Evolutionary conservation across 805 yeast genomes (phyloP), one percentile per base, ranked within the genome.

Genomic region (Metschnikowia arizonensis): DNA sequence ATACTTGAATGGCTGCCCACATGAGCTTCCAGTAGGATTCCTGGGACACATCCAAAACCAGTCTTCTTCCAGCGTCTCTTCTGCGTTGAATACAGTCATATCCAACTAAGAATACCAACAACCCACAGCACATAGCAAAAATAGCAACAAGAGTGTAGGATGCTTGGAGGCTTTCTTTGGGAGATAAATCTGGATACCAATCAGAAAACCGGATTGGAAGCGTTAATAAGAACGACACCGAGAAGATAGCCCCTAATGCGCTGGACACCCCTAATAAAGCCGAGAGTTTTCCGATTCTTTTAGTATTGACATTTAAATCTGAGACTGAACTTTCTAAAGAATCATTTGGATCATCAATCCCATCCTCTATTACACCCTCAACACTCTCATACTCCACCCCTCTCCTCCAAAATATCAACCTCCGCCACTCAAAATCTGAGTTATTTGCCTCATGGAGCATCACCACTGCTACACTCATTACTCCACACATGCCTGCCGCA

Each of bases 221-320:
- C 11, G 87, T 76, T 17, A 83, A 60, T 33, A 79, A 72, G 33
- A 73, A 61, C 1, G 76, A 57, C 0, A 82, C 87, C 0, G 87
- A 73, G 48, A 81, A 75, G 1, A 83, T 72, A 1, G 88, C 89
- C 40, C 89, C 89, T 14, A 79, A 57, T 0, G 88, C 88, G 14
- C 85, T 72, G 40, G 75, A 65, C 12, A 80, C 60, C 1, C 90
- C 90, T 34, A 83, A 72, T 18, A 81, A 56, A 0, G 88, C 83
- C 0, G 85, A 74, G 44, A 73, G 66, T 50, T 73, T 76, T 2
- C 88, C 88, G 50, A 58, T 60, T 30, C 45, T 53, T 8, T 21
- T 6, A n/a, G n/a, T n/a, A n/a, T n/a, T n/a, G n/a, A n/a, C n/a
- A n/a, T n/a, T n/a, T n/a, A n/a, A n/a, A n/a, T n/a, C n/a, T n/a